These are phyloP conservation scores for Vararia minispora DNA, from an alignment of 768 basidiomycete species.

Conservation along the genomic window DNA sequence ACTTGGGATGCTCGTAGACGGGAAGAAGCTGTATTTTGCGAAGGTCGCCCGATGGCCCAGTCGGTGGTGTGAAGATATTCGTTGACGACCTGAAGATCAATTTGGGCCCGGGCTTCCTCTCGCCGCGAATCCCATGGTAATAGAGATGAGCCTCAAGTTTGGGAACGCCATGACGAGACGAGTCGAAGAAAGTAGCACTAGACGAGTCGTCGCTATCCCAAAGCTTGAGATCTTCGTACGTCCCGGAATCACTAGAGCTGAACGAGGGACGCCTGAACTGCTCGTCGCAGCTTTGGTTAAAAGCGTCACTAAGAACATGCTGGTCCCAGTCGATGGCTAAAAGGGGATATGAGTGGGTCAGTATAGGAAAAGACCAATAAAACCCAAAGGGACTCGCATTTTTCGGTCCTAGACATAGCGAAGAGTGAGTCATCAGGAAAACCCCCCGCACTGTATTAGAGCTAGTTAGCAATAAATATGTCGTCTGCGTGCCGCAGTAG, in stretches of 20 bases:
- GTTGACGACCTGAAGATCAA: conserved; percentile 14
- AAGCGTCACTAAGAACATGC: conserved; percentile 9
- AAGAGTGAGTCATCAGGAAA: no score
- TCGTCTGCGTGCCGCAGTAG: no score
- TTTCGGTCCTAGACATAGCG: no score
- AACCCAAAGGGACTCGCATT: conserved; percentile 12
- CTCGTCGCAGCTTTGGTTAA: no score
- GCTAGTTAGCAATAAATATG: no score
- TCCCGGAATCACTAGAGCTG: no score
- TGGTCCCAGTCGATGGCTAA: conserved; percentile 8
- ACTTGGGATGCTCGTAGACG: conserved; percentile 13
- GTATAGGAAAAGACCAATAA: conserved; percentile 13
- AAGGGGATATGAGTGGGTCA: no score
- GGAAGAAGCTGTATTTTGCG: conserved; percentile 14
- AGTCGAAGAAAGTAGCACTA: conserved; percentile 3
- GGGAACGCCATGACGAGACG: conserved; percentile 11
- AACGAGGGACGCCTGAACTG: no score
- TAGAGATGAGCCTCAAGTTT: conserved; percentile 16
- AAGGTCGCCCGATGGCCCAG: conserved; percentile 10
- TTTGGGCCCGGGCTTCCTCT: conserved; percentile 13
- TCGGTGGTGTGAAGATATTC: conserved; percentile 12
- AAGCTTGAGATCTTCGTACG: conserved; percentile 1
- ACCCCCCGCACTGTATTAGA: no score
- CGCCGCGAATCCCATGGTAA: conserved; percentile 11
- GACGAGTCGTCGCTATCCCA: conserved; percentile 4